A percentile compares a stretch with the other conserved stretches of the same genome.
phyloP scores from a whole-genome alignment of 176 grass and related monocot species.

The Thinopyrum elongatum region DNA sequence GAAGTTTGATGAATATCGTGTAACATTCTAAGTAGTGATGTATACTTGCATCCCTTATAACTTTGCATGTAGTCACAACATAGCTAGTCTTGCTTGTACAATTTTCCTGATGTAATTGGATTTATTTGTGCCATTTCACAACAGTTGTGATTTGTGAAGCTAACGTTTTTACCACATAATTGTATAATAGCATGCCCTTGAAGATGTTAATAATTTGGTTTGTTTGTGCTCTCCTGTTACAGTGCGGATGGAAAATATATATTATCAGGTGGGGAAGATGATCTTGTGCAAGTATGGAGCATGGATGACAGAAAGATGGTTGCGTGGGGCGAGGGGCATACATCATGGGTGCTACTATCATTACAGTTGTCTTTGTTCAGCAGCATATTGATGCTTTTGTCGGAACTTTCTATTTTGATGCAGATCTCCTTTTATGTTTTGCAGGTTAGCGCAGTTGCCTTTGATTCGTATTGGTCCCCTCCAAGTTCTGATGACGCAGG shows the following conservation, averaged over 20 bases:
- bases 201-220: slow-evolving; percentile 25
- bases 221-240: slow-evolving; percentile 21
- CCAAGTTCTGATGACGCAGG: slow-evolving; percentile 72
- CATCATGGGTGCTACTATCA: slow-evolving; percentile 77
- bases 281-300: slow-evolving; percentile 99
- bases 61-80: slow-evolving; percentile 7
- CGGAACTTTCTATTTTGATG: slow-evolving; percentile 14
- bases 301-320: slow-evolving; percentile 94
- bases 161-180: not conserved
- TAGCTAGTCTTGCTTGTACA: not conserved
- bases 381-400: slow-evolving; percentile 2
- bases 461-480: slow-evolving; percentile 88
- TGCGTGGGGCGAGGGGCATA: slow-evolving; percentile 94
- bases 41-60: not conserved
- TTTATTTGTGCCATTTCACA: slow-evolving; percentile 13
- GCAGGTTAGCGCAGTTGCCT: slow-evolving; percentile 92
- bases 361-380: slow-evolving; percentile 18
- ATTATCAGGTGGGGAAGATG: slow-evolving; percentile 90
- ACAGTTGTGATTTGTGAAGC: not conserved
- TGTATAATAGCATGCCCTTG: not conserved
- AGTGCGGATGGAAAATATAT: slow-evolving; percentile 90
- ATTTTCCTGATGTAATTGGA: slow-evolving; percentile 18
- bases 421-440: slow-evolving; percentile 29
- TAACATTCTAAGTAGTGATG: slow-evolving; percentile 7
- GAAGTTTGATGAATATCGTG: not conserved